Evolutionary conservation across 208 protist species (phyloP), one percentile per base, ranked within the genome.

Genomic region (Leishmania mexicana): DNA sequence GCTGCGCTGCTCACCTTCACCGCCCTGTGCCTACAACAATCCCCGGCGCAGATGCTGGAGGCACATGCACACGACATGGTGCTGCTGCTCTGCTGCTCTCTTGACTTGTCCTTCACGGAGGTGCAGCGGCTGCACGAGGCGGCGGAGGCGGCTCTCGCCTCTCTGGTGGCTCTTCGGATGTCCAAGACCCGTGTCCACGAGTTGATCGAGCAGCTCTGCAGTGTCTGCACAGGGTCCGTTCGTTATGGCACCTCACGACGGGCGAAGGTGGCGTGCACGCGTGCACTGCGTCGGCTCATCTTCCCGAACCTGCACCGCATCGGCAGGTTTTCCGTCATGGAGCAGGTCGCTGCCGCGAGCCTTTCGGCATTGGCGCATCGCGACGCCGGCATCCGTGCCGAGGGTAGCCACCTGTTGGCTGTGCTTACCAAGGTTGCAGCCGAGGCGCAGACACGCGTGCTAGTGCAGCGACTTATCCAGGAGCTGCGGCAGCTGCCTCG

Each of bases 281-380:
- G 70, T 17, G 86, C 86, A 28, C 78, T 97, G 8, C 81, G 88
- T 64, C 60, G 83, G 24, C 62, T 94, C 8, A 73, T 95, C 15
- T 90, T 95, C 81, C 80, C 65, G 31, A 97, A 97, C 78, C 78
- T 95, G 11, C 94, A 96, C 84, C 92, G 92, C 73, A 92, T 97
- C 81, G 94, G 93, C 31, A 89, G 89, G 83, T 97, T 87, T 74
- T 85, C 83, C 19, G 71, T 89, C 54, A 95, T 96, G 87, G 67
- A 86, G 79, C 85, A 67, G 53, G 84, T 96, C 28, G 67, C 84
- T 17, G 83, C 85, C 24, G 92, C 93, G 0, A 87, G 90, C 19
- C 54, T 95, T 53, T 54, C 71, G 7, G 86, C 80, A 40, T 87
- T 97, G 71, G 87, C 82, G 24, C 86, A 94, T 81, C 79, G 83